Percentiles rank a stretch among this genome's conserved stretches.
phyloP scores from a whole-genome alignment of 805 yeast genomes.

The Yamadazyma endophytica region DNA sequence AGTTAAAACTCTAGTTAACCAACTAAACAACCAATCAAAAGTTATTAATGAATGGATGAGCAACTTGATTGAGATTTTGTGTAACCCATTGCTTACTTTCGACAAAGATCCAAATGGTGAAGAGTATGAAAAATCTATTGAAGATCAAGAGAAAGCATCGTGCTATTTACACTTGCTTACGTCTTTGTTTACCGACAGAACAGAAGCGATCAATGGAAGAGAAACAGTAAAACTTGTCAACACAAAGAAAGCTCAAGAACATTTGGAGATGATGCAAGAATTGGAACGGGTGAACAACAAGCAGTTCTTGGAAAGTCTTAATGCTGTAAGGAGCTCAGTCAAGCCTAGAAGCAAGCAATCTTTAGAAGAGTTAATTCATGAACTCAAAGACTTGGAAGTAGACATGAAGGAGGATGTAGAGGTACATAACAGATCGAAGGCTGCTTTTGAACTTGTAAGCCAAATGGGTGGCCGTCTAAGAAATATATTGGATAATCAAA shows the following conservation, averaged over 20 bases:
- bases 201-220: slow-evolving; percentile 35
- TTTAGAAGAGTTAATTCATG: slow-evolving; percentile 28
- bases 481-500: slow-evolving; percentile 39
- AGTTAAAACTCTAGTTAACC: slow-evolving; percentile 15
- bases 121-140: slow-evolving; percentile 73
- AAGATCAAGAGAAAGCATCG: slow-evolving; percentile 69
- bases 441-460: slow-evolving; percentile 16
- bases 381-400: slow-evolving; percentile 22
- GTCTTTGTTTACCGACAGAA: slow-evolving; percentile 33
- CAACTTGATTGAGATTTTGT: slow-evolving; percentile 39
- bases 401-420: slow-evolving; percentile 20
- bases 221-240: slow-evolving; percentile 16
- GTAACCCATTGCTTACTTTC: slow-evolving; percentile 43
- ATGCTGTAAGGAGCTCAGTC: slow-evolving; percentile 18
- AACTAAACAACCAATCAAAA: slow-evolving; percentile 50
- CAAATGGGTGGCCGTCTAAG: slow-evolving; percentile 20
- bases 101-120: slow-evolving; percentile 60
- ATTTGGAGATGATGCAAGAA: slow-evolving; percentile 18
- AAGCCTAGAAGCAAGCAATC: slow-evolving; percentile 28
- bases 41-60: slow-evolving; percentile 50
- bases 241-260: slow-evolving; percentile 16
- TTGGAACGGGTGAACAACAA: slow-evolving; percentile 22
- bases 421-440: slow-evolving; percentile 7
- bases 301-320: slow-evolving; percentile 20
- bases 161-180: slow-evolving; percentile 51